Base-by-base conservation (phyloP, 257 asterid species). In the Solanum phureja region DNA sequence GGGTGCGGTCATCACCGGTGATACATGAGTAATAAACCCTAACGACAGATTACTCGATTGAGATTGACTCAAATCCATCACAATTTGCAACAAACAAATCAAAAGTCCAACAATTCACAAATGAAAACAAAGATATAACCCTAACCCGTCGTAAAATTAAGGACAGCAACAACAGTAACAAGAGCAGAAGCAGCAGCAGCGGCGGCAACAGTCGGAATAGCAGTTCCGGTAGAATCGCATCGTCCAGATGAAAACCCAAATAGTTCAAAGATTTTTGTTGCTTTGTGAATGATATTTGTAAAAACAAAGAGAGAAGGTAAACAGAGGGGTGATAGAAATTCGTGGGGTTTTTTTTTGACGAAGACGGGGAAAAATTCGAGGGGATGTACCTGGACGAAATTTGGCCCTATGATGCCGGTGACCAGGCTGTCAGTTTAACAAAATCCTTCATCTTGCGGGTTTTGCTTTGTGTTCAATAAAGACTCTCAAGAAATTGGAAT, bases 41-140 rank as follows among this genome's bases (percentile, higher is more conserved):
- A 95, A 82, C 40, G 98, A 93, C 11, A 94, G 89, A 40, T 85
- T 91, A 88, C 89, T 92, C 88, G 93, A 42, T 83, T 93, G 92
- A 44, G 92, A 49, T 33, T 93, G 95, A 24, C 94, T 90, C 90
- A 95, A 89, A 92, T 94, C 97, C 98, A 94, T 95, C 10, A 76
- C 71, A 60, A 84, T 76, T 86, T 49, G 29, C 44, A 81, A 79
- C 33, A 19, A 56, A 75, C 83, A 37, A 74, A 10, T n/a, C 8
- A n/a, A n/a, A 6, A 5, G n/a, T 40, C 37, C 5, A 3, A 79
- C n/a, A 44, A 79, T 44, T 24, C 62, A 24, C 14, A 42, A 18
- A 24, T 24, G 11, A 27, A 77, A 18, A 24, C 33, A 14, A 11
- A 23, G 7, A 38, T 38, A 34, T 11, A 56, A 86, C 84, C 72